Evolutionary conservation across 1,284 basidiomycete genomes (phyloP).

Genomic region (Schizopora paradoxa): DNA sequence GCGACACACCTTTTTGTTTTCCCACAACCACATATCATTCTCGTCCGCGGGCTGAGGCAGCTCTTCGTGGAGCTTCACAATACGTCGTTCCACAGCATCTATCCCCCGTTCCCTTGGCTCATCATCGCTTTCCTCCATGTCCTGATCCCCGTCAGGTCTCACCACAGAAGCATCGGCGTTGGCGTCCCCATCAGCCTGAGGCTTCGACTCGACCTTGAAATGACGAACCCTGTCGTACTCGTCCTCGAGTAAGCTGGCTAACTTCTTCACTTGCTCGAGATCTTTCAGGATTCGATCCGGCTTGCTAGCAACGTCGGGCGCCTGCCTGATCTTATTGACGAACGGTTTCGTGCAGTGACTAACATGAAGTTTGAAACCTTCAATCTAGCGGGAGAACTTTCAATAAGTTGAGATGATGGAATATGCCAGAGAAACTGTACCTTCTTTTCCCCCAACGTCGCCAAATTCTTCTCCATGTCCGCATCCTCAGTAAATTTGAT

Average conservation of each 20-base stretch:
- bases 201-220: constrained; percentile 32
- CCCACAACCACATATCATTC: constrained; percentile 57
- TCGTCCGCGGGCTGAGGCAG: constrained; percentile 55
- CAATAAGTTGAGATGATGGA: constrained; percentile 11
- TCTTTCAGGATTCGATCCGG: constrained; percentile 78
- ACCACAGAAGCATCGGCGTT: constrained; percentile 31
- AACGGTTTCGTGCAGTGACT: constrained; percentile 77
- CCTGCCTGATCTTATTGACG: constrained; percentile 67
- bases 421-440: constrained; percentile 37
- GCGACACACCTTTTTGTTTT: constrained; percentile 58
- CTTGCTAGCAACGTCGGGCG: constrained; percentile 75
- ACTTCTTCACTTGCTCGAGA: constrained; percentile 62
- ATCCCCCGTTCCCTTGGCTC: constrained; percentile 57
- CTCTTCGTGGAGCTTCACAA: constrained; percentile 68
- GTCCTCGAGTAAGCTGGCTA: constrained; percentile 70
- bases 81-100: constrained; percentile 66
- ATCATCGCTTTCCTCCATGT: constrained; percentile 45
- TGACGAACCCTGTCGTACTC: constrained; percentile 51
- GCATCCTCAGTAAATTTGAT: constrained; percentile 78
- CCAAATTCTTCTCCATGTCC: constrained; percentile 70
- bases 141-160: constrained; percentile 37
- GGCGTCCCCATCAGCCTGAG: constrained; percentile 26
- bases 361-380: constrained; percentile 89
- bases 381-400: constrained; percentile 53
- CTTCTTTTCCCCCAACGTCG: constrained; percentile 77